Base-by-base conservation (phyloP, 2,329 filamentous ascomycete genomes). In the Aspergillus cejpii region DNA sequence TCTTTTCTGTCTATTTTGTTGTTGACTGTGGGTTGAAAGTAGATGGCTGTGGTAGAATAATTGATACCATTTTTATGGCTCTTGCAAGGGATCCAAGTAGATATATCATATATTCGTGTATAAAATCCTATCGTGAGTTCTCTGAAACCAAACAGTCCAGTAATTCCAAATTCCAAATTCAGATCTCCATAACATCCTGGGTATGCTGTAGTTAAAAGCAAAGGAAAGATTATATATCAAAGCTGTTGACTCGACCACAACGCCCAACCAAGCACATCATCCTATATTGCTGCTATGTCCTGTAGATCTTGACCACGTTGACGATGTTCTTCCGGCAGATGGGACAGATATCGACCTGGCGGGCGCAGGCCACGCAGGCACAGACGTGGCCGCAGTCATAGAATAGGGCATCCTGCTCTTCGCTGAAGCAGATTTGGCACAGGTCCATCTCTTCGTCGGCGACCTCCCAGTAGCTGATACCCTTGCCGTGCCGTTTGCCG, bases 331-430 rank as follows among this genome's bases (percentile, higher is more conserved):
- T 76, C 44, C 80, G 69, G 59, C 80, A 83, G 19, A 83, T 76
- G 1, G 80, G 80, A 52, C 80, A 83, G 39, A 67, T 68, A 44
- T 80, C 76, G 23, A 83, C 73, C 56, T 77, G 72, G 40, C 70
- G 70, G 10, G 80, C 79, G 56, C 80, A 83, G n/a, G 65, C 66
- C 45, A 78, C 64, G 51, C 80, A 83, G 3, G 79, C 75, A 37
- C 79, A 75, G 14, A 83, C 76, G 55, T 83, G 80, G 0, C 80
- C 80, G 51, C 80, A 83, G 50, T 79, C 77, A 52, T 78, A 79
- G 58, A 83, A 81, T 5, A 79, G 71, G 3, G 78, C 75, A 48
- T 80, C 76, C 43, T 79, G 76, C 33, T 74, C 74, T 36, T 75
- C 73, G n/a, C 76, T 73, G 61, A 77, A 83, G 66, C 80, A 83